Percentiles rank a stretch among this genome's conserved stretches.
Conservation (phyloP, 2,329 filamentous ascomycete genomes). For the Colletotrichum somersetense region DNA sequence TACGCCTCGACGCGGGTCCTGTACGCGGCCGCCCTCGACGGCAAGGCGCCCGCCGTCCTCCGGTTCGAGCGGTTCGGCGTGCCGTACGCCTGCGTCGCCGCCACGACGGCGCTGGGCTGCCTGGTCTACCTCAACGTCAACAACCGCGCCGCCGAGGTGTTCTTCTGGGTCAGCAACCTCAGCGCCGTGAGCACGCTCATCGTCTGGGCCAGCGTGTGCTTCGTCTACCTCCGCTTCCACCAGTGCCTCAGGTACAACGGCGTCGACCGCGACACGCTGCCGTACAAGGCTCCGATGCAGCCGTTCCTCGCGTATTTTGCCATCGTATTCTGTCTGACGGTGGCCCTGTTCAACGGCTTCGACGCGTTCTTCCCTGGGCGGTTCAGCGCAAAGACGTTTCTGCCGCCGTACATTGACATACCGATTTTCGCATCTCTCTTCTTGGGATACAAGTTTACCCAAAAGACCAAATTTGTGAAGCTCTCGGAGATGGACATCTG, state of each 20-base stretch:
- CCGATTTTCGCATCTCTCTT: slow-evolving; percentile 75
- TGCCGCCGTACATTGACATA: slow-evolving; percentile 78
- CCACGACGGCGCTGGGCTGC: too few species aligned
- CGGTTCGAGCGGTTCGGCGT: too few species aligned
- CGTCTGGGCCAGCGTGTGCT: too few species aligned
- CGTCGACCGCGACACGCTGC: slow-evolving; percentile 72
- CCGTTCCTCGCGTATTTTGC: slow-evolving; percentile 77
- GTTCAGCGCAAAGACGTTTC: slow-evolving; percentile 63
- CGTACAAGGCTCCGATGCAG: slow-evolving; percentile 75
- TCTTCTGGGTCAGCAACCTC: too few species aligned
- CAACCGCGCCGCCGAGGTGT: too few species aligned
- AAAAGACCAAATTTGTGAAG: slow-evolving; percentile 65
- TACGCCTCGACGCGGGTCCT: too few species aligned
- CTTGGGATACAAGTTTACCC: slow-evolving; percentile 75
- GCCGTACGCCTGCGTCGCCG: too few species aligned
- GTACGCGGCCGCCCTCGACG: too few species aligned
- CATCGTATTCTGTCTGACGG: slow-evolving; percentile 70
- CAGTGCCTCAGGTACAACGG: slow-evolving; percentile 75
- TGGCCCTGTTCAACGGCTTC: slow-evolving; percentile 80
- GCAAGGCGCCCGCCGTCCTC: too few species aligned
- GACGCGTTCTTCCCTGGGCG: slow-evolving; percentile 74
- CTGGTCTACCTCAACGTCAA: too few species aligned
- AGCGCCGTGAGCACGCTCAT: too few species aligned
- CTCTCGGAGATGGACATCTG: slow-evolving; percentile 55
- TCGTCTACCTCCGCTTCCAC: too few species aligned